These are phyloP conservation scores for Golubevia sp. DNA, from an alignment of 1,284 basidiomycete genomes.

Conservation along the genomic window DNA sequence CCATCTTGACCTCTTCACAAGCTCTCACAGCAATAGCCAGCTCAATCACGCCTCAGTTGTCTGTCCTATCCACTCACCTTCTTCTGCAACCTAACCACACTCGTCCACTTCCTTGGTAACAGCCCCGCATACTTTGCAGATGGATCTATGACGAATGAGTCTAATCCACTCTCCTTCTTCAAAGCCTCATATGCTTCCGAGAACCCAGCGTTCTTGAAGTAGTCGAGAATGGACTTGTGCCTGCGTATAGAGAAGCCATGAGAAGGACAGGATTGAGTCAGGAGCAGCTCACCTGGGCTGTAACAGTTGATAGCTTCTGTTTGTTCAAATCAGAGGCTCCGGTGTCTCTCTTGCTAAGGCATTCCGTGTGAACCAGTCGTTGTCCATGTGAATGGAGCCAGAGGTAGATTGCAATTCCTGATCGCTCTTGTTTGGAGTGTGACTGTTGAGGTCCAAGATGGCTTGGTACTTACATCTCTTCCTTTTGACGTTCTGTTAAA, in stretches of 20 bases:
- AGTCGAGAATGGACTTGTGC: constrained; percentile 83
- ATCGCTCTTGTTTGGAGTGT: neutral
- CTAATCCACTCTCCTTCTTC: constrained; percentile 66
- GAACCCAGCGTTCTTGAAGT: constrained; percentile 74
- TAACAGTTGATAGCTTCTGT: constrained; percentile 13
- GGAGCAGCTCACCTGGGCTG: neutral
- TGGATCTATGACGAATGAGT: constrained; percentile 77
- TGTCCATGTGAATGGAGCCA: constrained; percentile 18
- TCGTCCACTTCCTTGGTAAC: constrained; percentile 93
- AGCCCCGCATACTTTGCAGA: constrained; percentile 81
- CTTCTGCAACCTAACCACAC: constrained; percentile 87
- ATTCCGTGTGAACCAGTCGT: neutral
- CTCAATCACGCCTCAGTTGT: too few species aligned
- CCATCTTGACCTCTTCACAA: too few species aligned
- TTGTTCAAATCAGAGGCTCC: neutral
- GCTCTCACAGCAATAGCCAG: too few species aligned
- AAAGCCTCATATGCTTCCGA: constrained; percentile 71
- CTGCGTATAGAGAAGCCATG: constrained; percentile 63
- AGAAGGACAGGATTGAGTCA: neutral
- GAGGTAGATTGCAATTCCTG: neutral
- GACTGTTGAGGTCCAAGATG: neutral
- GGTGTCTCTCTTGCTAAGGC: constrained; percentile 6
- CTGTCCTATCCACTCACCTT: constrained; percentile 69
- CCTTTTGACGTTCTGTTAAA: constrained; percentile 78
- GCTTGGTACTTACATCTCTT: constrained; percentile 81